Base-by-base conservation (phyloP, 495 filamentous ascomycete genomes). In the Penicillium manginii region DNA sequence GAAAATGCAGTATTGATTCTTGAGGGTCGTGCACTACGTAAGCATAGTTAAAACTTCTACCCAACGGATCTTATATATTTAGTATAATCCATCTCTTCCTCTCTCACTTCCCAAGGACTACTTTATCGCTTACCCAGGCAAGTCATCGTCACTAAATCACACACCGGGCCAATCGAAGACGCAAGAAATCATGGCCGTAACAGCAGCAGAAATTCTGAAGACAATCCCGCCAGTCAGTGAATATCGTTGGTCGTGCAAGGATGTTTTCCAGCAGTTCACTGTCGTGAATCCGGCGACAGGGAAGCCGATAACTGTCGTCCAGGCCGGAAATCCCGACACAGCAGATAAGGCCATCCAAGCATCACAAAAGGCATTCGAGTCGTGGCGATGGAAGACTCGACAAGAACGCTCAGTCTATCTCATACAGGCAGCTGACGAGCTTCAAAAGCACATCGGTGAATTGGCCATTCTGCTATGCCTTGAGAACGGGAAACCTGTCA, bases 401-500 rank as follows among this genome's bases (percentile, higher is more conserved):
- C 23, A 21, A n/a, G 57, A 59, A n/a, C 47, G 57, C 11, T 46
- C 50, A 21, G n/a, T 32, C 12, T 26, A 57, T 10, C 51, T 66
- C 37, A 22, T 64, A 29, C 29, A 40, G 26, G 64, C 54, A 50
- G 62, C 63, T 10, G 57, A 60, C 48, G 52, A 52, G 33, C 33
- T 66, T n/a, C 35, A 39, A 39, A 39, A 39, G 35, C 35, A 39
- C 15, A 1, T 39, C 15, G 35, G 49, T 33, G 29, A 65, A 18
- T 45, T 67, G 11, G 62, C 62, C 10, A 48, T 43, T 15, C 47
- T 67, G 17, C 50, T 65, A 14, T 65, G 62, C 21, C 58, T 65
- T 32, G 64, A 67, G 47, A 67, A 67, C 26, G 64, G 64, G 32
- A 67, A 67, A 40, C 62, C 64, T 11, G 46, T 37, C 22, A 17